Evolutionary conservation across 306 rosid species (phyloP).

Genomic region (Vigna radiata): DNA sequence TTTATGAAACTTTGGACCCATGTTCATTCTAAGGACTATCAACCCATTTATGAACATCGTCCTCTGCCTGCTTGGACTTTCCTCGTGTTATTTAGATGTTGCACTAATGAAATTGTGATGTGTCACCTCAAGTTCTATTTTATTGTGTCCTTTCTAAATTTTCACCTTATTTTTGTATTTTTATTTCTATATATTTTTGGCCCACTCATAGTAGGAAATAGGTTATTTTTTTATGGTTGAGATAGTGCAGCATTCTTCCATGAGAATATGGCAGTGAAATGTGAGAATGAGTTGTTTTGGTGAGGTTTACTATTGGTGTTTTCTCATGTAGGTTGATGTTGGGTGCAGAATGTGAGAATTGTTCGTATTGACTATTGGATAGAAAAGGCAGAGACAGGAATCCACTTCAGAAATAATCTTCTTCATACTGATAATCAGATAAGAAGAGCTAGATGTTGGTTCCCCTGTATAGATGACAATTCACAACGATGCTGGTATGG

Average conservation of each 20-base stretch:
- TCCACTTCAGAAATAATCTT: constrained; percentile 65
- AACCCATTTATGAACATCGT: not conserved
- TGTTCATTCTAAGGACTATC: not conserved
- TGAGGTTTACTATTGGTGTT: constrained; percentile 58
- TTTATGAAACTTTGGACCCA: not conserved
- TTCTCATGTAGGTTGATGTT: constrained; percentile 81
- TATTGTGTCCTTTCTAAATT: not conserved
- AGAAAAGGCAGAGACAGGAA: constrained; percentile 84
- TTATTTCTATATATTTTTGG: not conserved
- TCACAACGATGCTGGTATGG: constrained; percentile 90
- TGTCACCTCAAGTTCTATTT: not conserved
- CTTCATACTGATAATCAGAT: constrained; percentile 89
- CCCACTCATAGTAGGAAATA: not conserved
- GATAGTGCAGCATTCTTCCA: constrained; percentile 6
- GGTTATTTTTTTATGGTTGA: constrained; percentile 13
- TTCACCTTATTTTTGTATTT: not conserved
- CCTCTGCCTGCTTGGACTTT: constrained; percentile 25
- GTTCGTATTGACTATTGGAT: constrained; percentile 90
- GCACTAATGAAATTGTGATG: constrained; percentile 5
- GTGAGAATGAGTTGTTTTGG: constrained; percentile 55
- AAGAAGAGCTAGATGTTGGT: constrained; percentile 95
- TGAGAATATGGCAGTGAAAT: constrained; percentile 10
- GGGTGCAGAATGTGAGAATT: constrained; percentile 91
- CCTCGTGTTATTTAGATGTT: not conserved
- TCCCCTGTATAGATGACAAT: constrained; percentile 92